A percentile compares a stretch with the other conserved stretches of the same genome.
These are phyloP conservation scores for Sherardia arvensis DNA, from an alignment of 257 asterid genomes.

Conservation along the genomic window DNA sequence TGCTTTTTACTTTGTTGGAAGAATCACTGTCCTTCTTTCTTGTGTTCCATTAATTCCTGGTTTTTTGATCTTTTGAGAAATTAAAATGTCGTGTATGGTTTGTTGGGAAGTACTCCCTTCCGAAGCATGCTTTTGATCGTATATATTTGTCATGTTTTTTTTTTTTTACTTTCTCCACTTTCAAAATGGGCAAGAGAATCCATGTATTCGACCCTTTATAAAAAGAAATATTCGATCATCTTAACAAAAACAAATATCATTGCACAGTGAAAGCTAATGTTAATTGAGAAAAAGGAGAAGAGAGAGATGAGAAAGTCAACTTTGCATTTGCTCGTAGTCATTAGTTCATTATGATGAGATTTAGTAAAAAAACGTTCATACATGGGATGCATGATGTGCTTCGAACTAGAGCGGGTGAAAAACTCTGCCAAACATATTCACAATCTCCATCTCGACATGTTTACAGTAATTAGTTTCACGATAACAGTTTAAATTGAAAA, in stretches of 20 bases:
- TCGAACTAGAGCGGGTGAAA: too few relatives aligned
- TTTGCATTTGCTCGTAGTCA: background rate
- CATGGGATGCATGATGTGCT: too few relatives aligned
- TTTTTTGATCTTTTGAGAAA: background rate
- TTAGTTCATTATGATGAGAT: too few relatives aligned
- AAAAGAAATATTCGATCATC: background rate
- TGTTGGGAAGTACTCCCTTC: background rate
- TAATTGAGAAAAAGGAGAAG: too few relatives aligned
- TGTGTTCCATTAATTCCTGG: slow-evolving; percentile 7
- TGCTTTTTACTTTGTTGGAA: slow-evolving; percentile 10
- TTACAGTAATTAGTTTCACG: too few relatives aligned
- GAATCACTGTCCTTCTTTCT: slow-evolving; percentile 10
- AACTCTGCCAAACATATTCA: too few relatives aligned
- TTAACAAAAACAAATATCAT: too few relatives aligned
- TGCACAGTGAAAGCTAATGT: background rate
- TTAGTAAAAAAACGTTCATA: too few relatives aligned
- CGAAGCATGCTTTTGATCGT: background rate
- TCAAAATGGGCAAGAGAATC: background rate
- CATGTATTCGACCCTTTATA: background rate
- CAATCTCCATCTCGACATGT: too few relatives aligned
- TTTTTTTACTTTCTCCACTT: background rate
- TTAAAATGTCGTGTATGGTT: background rate
- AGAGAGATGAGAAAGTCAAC: background rate
- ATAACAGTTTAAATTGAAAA: too few relatives aligned
- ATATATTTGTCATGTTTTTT: background rate